A percentile compares a stretch with the other conserved stretches of the same genome.
Evolutionary conservation across 345 rosid genomes (phyloP).

Genomic region (Moringa oleifera): DNA sequence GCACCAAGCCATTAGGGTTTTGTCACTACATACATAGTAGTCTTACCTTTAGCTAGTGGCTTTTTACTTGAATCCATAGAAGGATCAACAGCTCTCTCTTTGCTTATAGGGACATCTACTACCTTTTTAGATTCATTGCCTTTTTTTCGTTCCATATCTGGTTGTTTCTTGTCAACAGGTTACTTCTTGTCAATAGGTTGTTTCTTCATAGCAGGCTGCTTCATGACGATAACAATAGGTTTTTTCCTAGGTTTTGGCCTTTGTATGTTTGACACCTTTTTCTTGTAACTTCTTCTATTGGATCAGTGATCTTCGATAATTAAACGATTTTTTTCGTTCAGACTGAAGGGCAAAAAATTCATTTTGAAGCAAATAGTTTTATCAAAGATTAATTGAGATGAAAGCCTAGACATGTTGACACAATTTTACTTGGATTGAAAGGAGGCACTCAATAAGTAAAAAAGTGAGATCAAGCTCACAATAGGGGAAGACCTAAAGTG

Average conservation of each 20-base stretch:
- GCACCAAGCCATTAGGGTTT: conserved; percentile 99
- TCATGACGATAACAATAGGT: conserved; percentile 28
- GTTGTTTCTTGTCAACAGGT: no score
- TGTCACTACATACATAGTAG: conserved; percentile 36
- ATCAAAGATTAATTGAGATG: conserved; percentile 82
- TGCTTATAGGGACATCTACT: conserved; percentile 20
- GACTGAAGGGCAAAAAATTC: conserved; percentile 64
- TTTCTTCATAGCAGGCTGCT: conserved; percentile 20
- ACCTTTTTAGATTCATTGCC: conserved; percentile 23
- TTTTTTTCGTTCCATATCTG: conserved; percentile 28
- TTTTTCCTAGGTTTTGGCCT: conserved; percentile 29
- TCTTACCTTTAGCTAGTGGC: conserved; percentile 37
- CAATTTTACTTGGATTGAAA: no score
- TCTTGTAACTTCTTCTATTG: conserved; percentile 57
- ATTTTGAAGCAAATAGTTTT: conserved; percentile 52
- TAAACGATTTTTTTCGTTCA: conserved; percentile 57
- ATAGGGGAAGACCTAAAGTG: no score
- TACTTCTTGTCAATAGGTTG: no score
- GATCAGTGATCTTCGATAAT: conserved; percentile 88
- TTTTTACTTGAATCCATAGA: conserved; percentile 20
- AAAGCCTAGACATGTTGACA: conserved; percentile 85
- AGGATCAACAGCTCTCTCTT: conserved; percentile 29
- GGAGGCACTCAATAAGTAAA: no score
- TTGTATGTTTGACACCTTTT: conserved; percentile 44
- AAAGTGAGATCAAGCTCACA: no score